These are phyloP conservation scores for Silene vulgaris DNA, from an alignment of 179 eudicot species.

Conservation along the genomic window DNA sequence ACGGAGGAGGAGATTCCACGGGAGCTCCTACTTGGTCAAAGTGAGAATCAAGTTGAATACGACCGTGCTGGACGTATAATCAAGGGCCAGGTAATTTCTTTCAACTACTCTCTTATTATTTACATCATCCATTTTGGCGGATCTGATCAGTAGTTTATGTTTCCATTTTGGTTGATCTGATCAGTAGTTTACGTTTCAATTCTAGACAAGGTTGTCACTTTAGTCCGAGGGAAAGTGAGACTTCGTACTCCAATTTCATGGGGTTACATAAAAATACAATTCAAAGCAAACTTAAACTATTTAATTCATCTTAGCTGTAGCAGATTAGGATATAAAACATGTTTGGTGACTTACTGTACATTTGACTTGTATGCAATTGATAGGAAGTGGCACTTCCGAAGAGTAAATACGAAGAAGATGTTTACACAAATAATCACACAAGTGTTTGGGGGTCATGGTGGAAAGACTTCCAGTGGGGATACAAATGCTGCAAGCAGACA, in stretches of 20 bases:
- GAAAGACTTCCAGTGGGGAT: conserved; percentile 90
- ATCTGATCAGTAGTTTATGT: not conserved
- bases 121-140: not conserved
- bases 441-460: conserved; percentile 95
- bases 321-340: too few species aligned
- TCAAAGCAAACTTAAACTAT: too few species aligned
- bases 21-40: conserved; percentile 86
- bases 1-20: conserved; percentile 61
- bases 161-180: not conserved
- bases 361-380: conserved; percentile 9
- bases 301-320: too few species aligned
- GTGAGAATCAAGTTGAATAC: conserved; percentile 84
- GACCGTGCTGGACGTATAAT: conserved; percentile 84
- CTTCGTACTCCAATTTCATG: too few species aligned
- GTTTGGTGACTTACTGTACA: too few species aligned
- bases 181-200: not conserved
- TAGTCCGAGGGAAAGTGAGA: not conserved
- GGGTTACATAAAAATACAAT: too few species aligned
- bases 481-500: conserved; percentile 74
- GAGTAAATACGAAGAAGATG: conserved; percentile 93
- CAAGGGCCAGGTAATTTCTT: conserved; percentile 69
- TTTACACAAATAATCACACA: conserved; percentile 64
- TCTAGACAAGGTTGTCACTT: not conserved
- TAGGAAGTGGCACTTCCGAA: conserved; percentile 60
- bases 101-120: not conserved